Conservation (phyloP, 1,139 yeast genomes). For the Nakaseomyces uthaithaninus region DNA sequence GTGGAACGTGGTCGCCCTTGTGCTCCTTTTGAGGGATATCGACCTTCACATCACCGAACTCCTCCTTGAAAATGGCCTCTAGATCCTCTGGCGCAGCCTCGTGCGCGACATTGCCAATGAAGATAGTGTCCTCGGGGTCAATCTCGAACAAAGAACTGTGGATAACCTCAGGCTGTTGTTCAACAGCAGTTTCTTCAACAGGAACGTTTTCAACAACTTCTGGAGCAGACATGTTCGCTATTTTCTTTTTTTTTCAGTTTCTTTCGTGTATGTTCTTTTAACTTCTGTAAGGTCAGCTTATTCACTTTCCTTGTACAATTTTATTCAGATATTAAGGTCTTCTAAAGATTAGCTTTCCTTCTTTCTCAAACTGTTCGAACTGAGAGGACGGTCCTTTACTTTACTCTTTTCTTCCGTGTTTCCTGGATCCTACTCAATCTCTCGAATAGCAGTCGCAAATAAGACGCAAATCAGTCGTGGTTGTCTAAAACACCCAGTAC, state of each 20-base stretch:
- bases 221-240: conserved; percentile 11
- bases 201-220: conserved; percentile 8
- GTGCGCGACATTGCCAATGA: conserved; percentile 30
- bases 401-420: too few relatives aligned
- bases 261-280: not conserved
- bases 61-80: conserved; percentile 22
- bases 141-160: conserved; percentile 15
- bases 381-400: too few relatives aligned
- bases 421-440: too few relatives aligned
- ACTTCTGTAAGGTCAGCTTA: not conserved
- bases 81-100: conserved; percentile 28
- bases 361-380: too few relatives aligned
- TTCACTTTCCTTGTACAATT: not conserved
- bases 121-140: conserved; percentile 31
- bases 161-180: conserved; percentile 8
- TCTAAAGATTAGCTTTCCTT: not conserved
- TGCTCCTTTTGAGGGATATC: conserved; percentile 26
- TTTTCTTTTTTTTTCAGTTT: conserved; percentile 2
- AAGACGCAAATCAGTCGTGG: too few relatives aligned
- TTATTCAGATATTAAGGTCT: not conserved
- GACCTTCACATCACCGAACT: conserved; percentile 26
- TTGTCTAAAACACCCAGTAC: too few relatives aligned
- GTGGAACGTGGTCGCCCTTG: conserved; percentile 22
- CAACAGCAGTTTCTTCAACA: conserved; percentile 10
- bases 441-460: too few relatives aligned